Percentiles rank a stretch among this genome's conserved stretches.
Conservation (phyloP, 352 stramenopile genomes). For the Phytopythium boreale region DNA sequence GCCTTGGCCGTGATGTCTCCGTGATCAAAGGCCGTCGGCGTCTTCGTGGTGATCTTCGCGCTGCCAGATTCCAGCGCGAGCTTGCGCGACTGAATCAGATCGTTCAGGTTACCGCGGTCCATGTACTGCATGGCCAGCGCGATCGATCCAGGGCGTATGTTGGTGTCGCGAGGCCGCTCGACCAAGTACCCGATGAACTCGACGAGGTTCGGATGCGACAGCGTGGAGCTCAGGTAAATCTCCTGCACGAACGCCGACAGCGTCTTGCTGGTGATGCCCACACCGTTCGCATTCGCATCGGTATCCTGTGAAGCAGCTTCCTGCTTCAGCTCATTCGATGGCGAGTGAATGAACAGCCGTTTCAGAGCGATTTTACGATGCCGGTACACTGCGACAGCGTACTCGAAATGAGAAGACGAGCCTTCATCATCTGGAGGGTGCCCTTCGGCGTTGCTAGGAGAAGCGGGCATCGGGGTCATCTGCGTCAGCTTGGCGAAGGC, state of each 20-base stretch:
- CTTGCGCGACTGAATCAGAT: constrained; percentile 32
- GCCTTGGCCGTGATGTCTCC: constrained; percentile 9
- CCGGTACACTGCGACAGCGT: constrained; percentile 23
- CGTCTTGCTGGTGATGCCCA: constrained; percentile 3
- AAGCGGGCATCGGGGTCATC: background rate
- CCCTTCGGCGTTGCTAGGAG: constrained; percentile 3
- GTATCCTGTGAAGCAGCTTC: background rate
- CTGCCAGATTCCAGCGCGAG: constrained; percentile 9
- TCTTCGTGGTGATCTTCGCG: background rate
- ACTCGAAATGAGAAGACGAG: constrained; percentile 19
- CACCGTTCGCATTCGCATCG: background rate
- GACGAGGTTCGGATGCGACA: constrained; percentile 29
- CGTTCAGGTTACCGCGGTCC: constrained; percentile 31
- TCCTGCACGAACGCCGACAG: constrained; percentile 23
- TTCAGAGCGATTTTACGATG: constrained; percentile 2
- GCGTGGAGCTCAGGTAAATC: constrained; percentile 21
- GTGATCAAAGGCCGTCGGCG: background rate
- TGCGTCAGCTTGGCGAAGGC: constrained; percentile 1
- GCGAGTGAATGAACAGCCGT: background rate
- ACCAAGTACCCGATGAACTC: constrained; percentile 24
- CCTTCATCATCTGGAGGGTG: background rate
- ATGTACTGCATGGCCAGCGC: constrained; percentile 42
- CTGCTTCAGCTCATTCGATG: background rate
- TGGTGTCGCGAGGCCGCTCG: constrained; percentile 4
- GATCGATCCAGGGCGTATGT: constrained; percentile 9